Conservation (phyloP, 2,329 filamentous ascomycete species). For the Aspergillus sp. region DNA sequence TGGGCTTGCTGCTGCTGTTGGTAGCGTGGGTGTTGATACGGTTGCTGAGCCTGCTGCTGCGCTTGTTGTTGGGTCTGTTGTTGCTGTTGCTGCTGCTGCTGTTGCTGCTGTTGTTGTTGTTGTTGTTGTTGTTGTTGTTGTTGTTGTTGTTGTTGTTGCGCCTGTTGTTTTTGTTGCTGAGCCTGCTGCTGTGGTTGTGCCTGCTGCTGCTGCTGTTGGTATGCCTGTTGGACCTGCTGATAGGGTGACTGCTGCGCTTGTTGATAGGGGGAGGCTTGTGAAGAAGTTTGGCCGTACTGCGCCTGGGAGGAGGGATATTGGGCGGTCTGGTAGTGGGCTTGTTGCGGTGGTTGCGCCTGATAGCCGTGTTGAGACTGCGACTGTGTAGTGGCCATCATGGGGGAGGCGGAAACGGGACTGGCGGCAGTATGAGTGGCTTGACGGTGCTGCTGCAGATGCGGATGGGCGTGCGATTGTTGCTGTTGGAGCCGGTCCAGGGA, state of each 20-base stretch:
- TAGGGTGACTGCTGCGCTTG: conserved; percentile 16
- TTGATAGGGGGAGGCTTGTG: conserved; percentile 18
- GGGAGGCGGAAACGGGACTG: conserved; percentile 17
- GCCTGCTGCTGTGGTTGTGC: conserved; percentile 18
- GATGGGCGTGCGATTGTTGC: conserved; percentile 23
- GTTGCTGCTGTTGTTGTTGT: conserved; percentile 11
- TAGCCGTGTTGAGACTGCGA: conserved; percentile 12
- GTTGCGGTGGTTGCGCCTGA: conserved; percentile 3
- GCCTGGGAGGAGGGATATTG: conserved; percentile 11
- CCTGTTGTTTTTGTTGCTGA: conserved; percentile 9
- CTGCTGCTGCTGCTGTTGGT: conserved; percentile 15
- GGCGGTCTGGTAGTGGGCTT: conserved; percentile 11
- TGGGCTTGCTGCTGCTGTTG: conserved; percentile 18
- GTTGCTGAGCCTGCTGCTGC: conserved; percentile 19
- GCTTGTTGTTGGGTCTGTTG: conserved; percentile 12
- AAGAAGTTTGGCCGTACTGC: conserved; percentile 13
- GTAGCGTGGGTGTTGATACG: conserved; percentile 4
- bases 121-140: conserved; percentile 15
- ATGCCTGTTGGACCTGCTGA: conserved; percentile 14
- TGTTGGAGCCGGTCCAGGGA: conserved; percentile 28
- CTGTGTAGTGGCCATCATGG: conserved; percentile 18
- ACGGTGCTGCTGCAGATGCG: conserved; percentile 7
- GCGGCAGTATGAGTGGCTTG: conserved; percentile 2
- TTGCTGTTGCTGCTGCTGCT: conserved; percentile 14
- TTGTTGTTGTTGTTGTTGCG: conserved; percentile 10